phyloP scores from a whole-genome alignment of 257 asterid genomes.

The Solanum clarkiae region DNA sequence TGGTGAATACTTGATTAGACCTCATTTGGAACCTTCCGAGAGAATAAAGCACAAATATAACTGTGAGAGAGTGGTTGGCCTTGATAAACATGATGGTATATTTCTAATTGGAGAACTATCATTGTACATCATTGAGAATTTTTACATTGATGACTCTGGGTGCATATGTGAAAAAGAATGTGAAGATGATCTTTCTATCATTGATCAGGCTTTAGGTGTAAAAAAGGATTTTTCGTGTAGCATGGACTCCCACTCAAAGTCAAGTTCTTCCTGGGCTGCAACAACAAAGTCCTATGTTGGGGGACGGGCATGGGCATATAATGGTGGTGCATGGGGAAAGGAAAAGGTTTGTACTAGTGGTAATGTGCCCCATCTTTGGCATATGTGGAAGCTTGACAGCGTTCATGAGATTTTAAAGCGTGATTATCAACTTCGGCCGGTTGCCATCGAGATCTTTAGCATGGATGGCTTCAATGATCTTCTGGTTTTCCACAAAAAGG shows the following conservation, averaged over 20 bases:
- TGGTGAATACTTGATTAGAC: slow-evolving; percentile 96
- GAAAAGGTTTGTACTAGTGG: slow-evolving; percentile 71
- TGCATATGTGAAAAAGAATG: slow-evolving; percentile 88
- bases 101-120: slow-evolving; percentile 91
- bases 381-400: slow-evolving; percentile 96
- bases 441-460: slow-evolving; percentile 96
- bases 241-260: slow-evolving; percentile 78
- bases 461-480: slow-evolving; percentile 99
- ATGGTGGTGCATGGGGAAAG: slow-evolving; percentile 99
- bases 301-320: slow-evolving; percentile 99
- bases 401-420: slow-evolving; percentile 97
- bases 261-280: slow-evolving; percentile 80
- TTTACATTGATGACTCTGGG: slow-evolving; percentile 83
- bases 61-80: slow-evolving; percentile 97
- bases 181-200: slow-evolving; percentile 87
- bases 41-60: slow-evolving; percentile 85
- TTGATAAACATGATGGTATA: slow-evolving; percentile 94
- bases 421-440: slow-evolving; percentile 98
- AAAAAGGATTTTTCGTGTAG: slow-evolving; percentile 80
- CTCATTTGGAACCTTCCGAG: slow-evolving; percentile 75
- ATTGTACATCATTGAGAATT: slow-evolving; percentile 82
- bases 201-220: slow-evolving; percentile 97
- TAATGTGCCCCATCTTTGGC: slow-evolving; percentile 94
- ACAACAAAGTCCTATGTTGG: slow-evolving; percentile 60
- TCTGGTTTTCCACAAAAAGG: slow-evolving; percentile 92